Base-by-base conservation (phyloP, 257 asterid genomes). In the Cynanchum wilfordii region DNA sequence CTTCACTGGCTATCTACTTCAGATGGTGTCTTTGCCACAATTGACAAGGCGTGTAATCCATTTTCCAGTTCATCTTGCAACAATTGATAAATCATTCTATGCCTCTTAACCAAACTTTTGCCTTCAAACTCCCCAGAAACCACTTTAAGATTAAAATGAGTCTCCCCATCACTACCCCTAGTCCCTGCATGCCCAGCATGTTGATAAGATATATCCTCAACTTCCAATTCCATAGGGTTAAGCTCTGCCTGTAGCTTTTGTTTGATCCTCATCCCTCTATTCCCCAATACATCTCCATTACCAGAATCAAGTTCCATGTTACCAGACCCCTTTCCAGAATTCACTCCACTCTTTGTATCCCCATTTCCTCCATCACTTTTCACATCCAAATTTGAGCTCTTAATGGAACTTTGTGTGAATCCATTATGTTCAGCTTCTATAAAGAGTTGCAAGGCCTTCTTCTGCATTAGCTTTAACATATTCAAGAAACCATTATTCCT, bases 51-150 rank as follows among this genome's bases (percentile, higher is more conserved):
- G 22, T 89, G 96, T 22, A 91, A 76, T 75, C 95, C 91, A 75
- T 52, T 87, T 83, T 88, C 88, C 84, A 88, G 70, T 84, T 91
- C 97, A 76, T 89, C 93, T 66, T 93, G 90, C 94, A 93, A 73
- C 79, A 91, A 81, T 71, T 77, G 79, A 76, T 90, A 89, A 75
- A 90, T 79, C 87, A 89, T 58, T 66, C 96, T 83, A 77, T 93
- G 97, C 88, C 98, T 89, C 85, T 93, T 90, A 73, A 93, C 94
- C 88, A 93, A 79, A 82, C 97, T 93, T 86, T 93, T 93, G 70
- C 92, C 96, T 80, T 85, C 95, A 74, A 93, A 93, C 76, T 86
- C 90, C 44, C 82, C 76, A 3, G 93, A 89, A 74, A 93, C 84
- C 75, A 90, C 92, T 52, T 79, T 86, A 24, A 90, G 82, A 80